Base-by-base conservation (phyloP, 257 asterid genomes). In the Avicennia marina region DNA sequence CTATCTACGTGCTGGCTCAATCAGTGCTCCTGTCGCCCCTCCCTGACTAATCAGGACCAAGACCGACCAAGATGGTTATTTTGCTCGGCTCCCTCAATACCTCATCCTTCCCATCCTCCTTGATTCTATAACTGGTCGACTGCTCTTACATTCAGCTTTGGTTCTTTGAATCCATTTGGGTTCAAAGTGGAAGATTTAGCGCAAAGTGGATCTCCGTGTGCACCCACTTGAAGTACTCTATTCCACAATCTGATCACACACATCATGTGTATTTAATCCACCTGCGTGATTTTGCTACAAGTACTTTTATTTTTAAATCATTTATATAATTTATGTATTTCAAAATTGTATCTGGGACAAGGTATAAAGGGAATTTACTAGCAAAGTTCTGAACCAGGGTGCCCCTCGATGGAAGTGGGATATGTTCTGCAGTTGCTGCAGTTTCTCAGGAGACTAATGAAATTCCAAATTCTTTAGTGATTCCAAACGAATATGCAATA, bases 1-100 rank as follows among this genome's bases (percentile, higher is more conserved):
- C 45, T 69, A 72, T 18, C 31, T 68, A 46, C 82, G 73, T 9
- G 76, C 80, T 29, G 90, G 94, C 40, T 85, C 94, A 50, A 48
- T 77, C 17, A 85, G 94, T 46, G 94, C 94, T 26, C 94, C 94
- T 2, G 88, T 85, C 11, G 77, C 90, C 36, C 90, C 94, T 72
- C 94, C 94, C 17, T 66, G 82, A 18, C 72, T 80, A 29, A 8
- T 68, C 1, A 72, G n/a, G n/a, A n/a, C n/a, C n/a, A n/a, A 62
- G 39, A 41, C 64, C 8, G 75, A 68, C 22, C 62, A 74, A 76
- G 75, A 57, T 44, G 56, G 50, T 7, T 69, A 77, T 36, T 69
- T 65, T 55, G 65, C 56, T 46, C 56, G 42, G 27, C 58, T 68
- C 4, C 55, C 75, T 24, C 63, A 69, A 44, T 46, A 73, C 69